phyloP scores from a whole-genome alignment of 805 yeast species.

The Teunomyces cretensis region DNA sequence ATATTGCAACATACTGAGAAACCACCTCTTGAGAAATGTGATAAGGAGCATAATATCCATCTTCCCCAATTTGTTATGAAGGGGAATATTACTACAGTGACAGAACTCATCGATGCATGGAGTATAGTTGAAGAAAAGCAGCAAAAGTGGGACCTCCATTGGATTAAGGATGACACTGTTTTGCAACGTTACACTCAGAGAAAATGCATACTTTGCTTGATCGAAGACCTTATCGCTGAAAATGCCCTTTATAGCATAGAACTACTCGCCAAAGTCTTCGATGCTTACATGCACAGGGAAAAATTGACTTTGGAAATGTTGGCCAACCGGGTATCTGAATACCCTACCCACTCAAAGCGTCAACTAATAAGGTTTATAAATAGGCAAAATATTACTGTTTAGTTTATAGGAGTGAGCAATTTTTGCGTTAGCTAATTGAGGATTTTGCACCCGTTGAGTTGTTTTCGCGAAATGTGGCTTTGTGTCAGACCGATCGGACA shows the following conservation, averaged over 20 bases:
- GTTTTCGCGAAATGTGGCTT: background rate
- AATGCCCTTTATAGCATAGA: background rate
- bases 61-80: background rate
- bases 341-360: slow-evolving; percentile 2
- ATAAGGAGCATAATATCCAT: background rate
- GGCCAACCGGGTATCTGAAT: background rate
- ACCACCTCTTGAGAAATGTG: background rate
- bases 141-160: slow-evolving; percentile 1
- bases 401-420: background rate
- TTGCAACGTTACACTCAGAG: background rate
- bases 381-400: background rate
- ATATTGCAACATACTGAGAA: background rate
- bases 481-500: background rate
- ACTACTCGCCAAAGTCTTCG: background rate
- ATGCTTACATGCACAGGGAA: background rate
- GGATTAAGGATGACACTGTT: slow-evolving; percentile 1
- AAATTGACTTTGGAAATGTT: slow-evolving; percentile 2
- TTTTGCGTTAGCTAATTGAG: background rate
- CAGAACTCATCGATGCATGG: slow-evolving; percentile 2
- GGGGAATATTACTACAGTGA: slow-evolving; percentile 1
- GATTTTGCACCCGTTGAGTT: background rate
- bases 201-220: slow-evolving; percentile 1
- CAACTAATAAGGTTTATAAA: slow-evolving; percentile 1
- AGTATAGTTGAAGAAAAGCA: background rate
- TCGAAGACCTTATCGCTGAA: background rate